Conservation (phyloP, 352 stramenopile genomes). For the Pythium rhizo-oryzae region DNA sequence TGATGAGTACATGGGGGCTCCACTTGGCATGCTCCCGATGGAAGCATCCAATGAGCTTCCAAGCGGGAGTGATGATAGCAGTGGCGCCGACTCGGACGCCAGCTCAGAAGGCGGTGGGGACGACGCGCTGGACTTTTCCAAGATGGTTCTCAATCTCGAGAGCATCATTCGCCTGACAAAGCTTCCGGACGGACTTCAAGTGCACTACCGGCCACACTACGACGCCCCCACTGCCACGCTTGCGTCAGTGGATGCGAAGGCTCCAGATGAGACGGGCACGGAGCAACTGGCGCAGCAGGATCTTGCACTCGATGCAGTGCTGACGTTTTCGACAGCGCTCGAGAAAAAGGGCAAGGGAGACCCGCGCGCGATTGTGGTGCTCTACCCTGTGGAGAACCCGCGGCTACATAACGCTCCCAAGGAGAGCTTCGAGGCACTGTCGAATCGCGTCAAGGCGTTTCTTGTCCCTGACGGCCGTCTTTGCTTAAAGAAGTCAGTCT, state of each 20-base stretch:
- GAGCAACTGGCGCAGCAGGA: not conserved
- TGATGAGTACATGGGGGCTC: not conserved
- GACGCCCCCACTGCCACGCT: constrained; percentile 41
- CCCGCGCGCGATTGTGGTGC: constrained; percentile 1
- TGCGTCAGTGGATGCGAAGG: not conserved
- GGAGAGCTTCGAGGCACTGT: constrained; percentile 52
- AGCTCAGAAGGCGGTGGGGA: constrained; percentile 50
- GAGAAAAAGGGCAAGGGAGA: constrained; percentile 25
- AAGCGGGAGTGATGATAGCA: constrained; percentile 35
- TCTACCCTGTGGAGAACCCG: constrained; percentile 3
- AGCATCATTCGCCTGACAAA: constrained; percentile 86
- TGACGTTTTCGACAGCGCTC: constrained; percentile 62
- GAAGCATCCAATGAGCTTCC: constrained; percentile 22
- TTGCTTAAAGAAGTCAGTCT: constrained; percentile 36
- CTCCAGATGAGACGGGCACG: not conserved
- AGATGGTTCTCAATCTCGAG: constrained; percentile 75
- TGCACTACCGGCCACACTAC: constrained; percentile 82
- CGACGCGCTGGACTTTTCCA: constrained; percentile 41
- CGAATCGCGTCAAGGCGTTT: constrained; percentile 66
- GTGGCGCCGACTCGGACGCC: constrained; percentile 41
- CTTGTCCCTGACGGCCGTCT: constrained; percentile 67
- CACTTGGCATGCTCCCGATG: not conserved
- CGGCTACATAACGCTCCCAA: not conserved
- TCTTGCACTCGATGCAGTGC: constrained; percentile 33
- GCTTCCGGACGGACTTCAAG: constrained; percentile 74